Evolutionary conservation across 768 basidiomycete species (phyloP), one percentile per base, ranked within the genome.

Genomic region (Dioszegia aurantiaca): DNA sequence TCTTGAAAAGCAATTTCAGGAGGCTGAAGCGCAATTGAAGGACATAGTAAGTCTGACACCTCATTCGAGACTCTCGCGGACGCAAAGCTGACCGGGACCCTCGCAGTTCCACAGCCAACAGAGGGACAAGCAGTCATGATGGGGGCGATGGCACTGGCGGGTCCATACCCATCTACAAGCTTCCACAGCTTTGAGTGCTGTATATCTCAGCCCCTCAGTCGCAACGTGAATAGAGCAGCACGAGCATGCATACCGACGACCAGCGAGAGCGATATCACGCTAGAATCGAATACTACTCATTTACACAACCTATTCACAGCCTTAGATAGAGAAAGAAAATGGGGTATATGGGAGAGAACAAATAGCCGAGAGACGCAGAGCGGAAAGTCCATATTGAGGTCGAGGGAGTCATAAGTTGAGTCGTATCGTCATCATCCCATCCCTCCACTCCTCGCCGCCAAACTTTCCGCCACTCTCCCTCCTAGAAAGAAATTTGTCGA

Each of bases 1-100:
- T 75, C 82, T 95, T 2, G 92, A 95, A 77, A 94, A 94, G 69
- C 90, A 94, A 71, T 89, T 87, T 72, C 88, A 86, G 55, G 90
- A 93, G 64, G 90, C 92, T 1, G 89, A 93, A 77, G 79, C 80
- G 21, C 91, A 92, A 71, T 79, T 94, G 51, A 84, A 87, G 42
- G 74, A 76, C 65, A 75, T 77, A 56, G 73, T 73, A 39, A 58
- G 75, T 74, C 30, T n/a, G n/a, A n/a, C n/a, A n/a, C n/a, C n/a
- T n/a, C n/a, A n/a, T n/a, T n/a, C n/a, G n/a, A n/a, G n/a, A n/a
- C n/a, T n/a, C n/a, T n/a, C n/a, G n/a, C n/a, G n/a, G n/a, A n/a
- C n/a, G n/a, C n/a, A n/a, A n/a, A n/a, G n/a, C n/a, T n/a, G n/a
- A n/a, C n/a, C n/a, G n/a, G n/a, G n/a, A n/a, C 31, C 37, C 16